Evolutionary conservation across 2,329 filamentous ascomycete species (phyloP), one percentile per base, ranked within the genome.

Genomic region (Coniochaeta sp.): DNA sequence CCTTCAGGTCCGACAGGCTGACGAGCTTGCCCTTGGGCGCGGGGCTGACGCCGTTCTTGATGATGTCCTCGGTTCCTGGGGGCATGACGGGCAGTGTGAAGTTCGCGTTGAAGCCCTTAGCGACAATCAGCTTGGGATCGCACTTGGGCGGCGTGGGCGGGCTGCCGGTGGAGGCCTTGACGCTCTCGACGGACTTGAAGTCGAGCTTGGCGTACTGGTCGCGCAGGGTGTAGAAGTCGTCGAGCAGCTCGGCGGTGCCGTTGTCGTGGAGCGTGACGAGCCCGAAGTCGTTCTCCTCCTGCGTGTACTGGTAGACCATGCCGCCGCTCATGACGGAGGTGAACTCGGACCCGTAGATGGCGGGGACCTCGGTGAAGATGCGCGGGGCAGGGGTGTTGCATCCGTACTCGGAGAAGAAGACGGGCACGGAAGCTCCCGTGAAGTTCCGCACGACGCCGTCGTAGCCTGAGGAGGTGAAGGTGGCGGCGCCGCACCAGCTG

Each of bases 391-490:
- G 81, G 32, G 76, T 73, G 72, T 91, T 92, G 80, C 89, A 92
- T 55, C 89, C 89, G 60, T 78, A 86, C 64, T 94, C 89, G 57
- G 85, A 89, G 75, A 89, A 91, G 77, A 92, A 92, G 60, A 91
- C 76, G 28, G 88, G 88, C 32, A 91, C 78, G 14, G 83, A 80
- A 33, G 78, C 80, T 57, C 75, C 75, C 59, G 75, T 69, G 73
- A 92, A 90, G 65, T 83, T 80, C 2, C 71, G 65, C 47, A 87
- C 82, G 6, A 86, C 69, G 10, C 67, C 64, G 61, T 81, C 67
- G 63, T 84, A 86, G 35, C 75, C 72, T 8, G 78, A 76, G 38
- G 71, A 74, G 16, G 71, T 63, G 65, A 78, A 84, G 52, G 71
- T 77, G 50, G 79, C 80, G 30, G 45, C 24, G 32, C 72, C 76